phyloP scores from a whole-genome alignment of 345 rosid genomes.

The Gossypioides kirkii region DNA sequence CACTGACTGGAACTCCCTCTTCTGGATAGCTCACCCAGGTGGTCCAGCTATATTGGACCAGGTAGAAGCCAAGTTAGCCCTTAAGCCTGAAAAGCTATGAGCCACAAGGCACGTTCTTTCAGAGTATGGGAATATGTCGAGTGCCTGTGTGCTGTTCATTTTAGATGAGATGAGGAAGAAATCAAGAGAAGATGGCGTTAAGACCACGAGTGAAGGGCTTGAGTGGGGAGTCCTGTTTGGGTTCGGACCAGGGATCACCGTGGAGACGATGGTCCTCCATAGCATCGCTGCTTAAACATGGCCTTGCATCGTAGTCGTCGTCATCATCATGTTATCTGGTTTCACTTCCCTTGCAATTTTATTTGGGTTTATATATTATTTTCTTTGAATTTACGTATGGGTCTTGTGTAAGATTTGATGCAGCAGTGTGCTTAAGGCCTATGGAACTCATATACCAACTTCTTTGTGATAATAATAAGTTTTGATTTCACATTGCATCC shows the following conservation, averaged over 20 bases:
- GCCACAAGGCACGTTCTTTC: constrained; percentile 29
- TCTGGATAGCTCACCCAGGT: constrained; percentile 44
- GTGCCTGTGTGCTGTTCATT: constrained; percentile 38
- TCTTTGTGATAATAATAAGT: background rate
- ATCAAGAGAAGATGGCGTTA: constrained; percentile 23
- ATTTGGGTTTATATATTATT: background rate
- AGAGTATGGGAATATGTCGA: constrained; percentile 42
- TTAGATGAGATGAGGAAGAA: constrained; percentile 42
- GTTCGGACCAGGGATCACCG: constrained; percentile 36
- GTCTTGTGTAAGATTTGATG: background rate
- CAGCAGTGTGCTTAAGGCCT: background rate
- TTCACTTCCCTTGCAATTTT: background rate
- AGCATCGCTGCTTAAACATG: constrained; percentile 11
- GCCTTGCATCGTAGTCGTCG: background rate
- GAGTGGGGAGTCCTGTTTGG: constrained; percentile 15
- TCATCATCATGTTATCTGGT: background rate
- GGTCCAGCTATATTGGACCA: constrained; percentile 42
- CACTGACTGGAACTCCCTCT: constrained; percentile 44
- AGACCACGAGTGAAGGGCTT: constrained; percentile 31
- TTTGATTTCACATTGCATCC: background rate
- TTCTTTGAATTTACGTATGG: background rate
- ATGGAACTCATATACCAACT: background rate
- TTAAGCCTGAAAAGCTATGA: constrained; percentile 30
- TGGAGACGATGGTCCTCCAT: constrained; percentile 43
- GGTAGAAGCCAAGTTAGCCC: constrained; percentile 28